Evolutionary conservation across 768 basidiomycete species (phyloP).

Genomic region (Ramaria rubella): DNA sequence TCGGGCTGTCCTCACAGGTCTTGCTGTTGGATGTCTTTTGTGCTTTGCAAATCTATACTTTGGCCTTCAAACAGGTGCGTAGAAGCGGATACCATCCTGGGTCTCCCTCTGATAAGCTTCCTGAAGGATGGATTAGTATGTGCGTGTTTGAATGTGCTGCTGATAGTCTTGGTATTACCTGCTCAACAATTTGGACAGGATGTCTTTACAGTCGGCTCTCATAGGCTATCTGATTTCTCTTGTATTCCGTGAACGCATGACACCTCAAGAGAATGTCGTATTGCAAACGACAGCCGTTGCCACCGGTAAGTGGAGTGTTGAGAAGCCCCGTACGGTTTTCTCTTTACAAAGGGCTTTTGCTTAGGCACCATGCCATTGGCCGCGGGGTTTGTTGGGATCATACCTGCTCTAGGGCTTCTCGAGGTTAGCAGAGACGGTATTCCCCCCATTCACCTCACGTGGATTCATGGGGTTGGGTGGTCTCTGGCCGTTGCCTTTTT

Average conservation of each 20-base stretch:
- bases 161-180: slow-evolving; percentile 8
- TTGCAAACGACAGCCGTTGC: slow-evolving; percentile 95
- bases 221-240: slow-evolving; percentile 85
- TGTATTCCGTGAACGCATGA: slow-evolving; percentile 62
- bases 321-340: slow-evolving; percentile 28
- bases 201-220: slow-evolving; percentile 91
- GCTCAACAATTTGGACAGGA: slow-evolving; percentile 44
- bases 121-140: slow-evolving; percentile 74
- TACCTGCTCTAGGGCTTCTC: slow-evolving; percentile 84
- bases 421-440: slow-evolving; percentile 68
- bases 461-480: slow-evolving; percentile 74
- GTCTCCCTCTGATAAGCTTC: background rate
- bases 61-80: slow-evolving; percentile 64
- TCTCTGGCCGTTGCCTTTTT: slow-evolving; percentile 91
- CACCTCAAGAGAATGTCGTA: slow-evolving; percentile 90
- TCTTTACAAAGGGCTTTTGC: background rate
- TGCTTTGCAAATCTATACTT: slow-evolving; percentile 92
- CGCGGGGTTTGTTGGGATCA: slow-evolving; percentile 85
- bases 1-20: slow-evolving; percentile 65
- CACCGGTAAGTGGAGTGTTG: slow-evolving; percentile 55
- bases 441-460: slow-evolving; percentile 67
- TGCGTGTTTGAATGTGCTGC: slow-evolving; percentile 27
- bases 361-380: slow-evolving; percentile 65
- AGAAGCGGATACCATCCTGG: background rate
- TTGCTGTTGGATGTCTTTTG: slow-evolving; percentile 78